Percentiles rank a stretch among this genome's conserved stretches.
Conservation (phyloP, 73 alveolate genomes). For the Effrenium voratum region DNA sequence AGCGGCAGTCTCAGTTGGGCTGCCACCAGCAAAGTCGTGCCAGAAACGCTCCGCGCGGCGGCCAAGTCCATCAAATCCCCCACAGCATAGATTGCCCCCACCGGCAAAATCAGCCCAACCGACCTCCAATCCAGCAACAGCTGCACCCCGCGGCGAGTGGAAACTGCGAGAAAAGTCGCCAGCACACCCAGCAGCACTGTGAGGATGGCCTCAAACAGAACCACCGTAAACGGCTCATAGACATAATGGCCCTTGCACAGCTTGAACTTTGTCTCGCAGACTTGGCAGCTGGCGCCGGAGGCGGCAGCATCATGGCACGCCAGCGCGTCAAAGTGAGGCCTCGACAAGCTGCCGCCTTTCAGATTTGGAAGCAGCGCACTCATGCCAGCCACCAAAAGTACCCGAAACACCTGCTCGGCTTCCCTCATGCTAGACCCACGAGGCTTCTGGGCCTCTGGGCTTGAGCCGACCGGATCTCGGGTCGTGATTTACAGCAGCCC, state of each 20-base stretch:
- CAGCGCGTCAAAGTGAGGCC: slow-evolving; percentile 53
- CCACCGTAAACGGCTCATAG: slow-evolving; percentile 79
- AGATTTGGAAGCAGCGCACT: slow-evolving; percentile 65
- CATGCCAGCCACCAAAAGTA: slow-evolving; percentile 80
- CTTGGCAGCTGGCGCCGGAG: slow-evolving; percentile 83
- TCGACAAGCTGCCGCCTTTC: slow-evolving; percentile 73
- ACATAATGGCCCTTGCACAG: slow-evolving; percentile 71
- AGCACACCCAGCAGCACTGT: slow-evolving; percentile 30
- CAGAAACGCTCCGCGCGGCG: slow-evolving; percentile 71
- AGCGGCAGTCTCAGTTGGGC: slow-evolving; percentile 64
- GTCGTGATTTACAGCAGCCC: too few species aligned
- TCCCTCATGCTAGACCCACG: not conserved
- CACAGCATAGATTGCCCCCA: slow-evolving; percentile 60
- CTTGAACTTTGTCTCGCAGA: slow-evolving; percentile 72
- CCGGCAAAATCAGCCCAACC: slow-evolving; percentile 34
- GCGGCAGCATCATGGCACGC: slow-evolving; percentile 84
- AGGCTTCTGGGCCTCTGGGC: too few species aligned
- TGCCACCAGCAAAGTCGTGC: slow-evolving; percentile 79
- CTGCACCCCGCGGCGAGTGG: not conserved
- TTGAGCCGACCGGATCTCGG: too few species aligned
- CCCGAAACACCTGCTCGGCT: slow-evolving; percentile 61
- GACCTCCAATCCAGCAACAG: slow-evolving; percentile 37
- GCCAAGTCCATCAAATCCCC: slow-evolving; percentile 88
- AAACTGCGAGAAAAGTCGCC: not conserved
- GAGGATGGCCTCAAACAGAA: slow-evolving; percentile 60